Percentiles rank a stretch among this genome's conserved stretches.
These are phyloP conservation scores for Pseudoturritis turrita DNA, from an alignment of 345 rosid genomes.

Conservation along the genomic window DNA sequence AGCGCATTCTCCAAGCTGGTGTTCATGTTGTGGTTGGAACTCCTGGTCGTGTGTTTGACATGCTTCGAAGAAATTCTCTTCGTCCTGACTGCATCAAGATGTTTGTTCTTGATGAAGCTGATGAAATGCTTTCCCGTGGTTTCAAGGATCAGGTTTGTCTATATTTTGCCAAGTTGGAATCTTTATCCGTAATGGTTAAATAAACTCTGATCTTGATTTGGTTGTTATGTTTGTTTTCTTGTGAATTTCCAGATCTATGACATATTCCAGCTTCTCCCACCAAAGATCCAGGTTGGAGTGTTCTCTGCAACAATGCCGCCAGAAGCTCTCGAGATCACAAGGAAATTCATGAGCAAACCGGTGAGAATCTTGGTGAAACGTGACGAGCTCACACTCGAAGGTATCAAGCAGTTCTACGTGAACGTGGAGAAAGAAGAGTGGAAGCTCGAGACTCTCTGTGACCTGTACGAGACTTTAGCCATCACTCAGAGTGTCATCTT, in stretches of 20 bases:
- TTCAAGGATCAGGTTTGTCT: conserved; percentile 76
- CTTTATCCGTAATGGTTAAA: neutral
- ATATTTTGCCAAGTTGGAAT: neutral
- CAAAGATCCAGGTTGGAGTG: conserved; percentile 48
- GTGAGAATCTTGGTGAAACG: conserved; percentile 50
- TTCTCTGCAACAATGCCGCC: conserved; percentile 66
- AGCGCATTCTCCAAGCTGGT: conserved; percentile 65
- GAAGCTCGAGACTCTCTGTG: conserved; percentile 74
- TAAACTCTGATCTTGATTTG: neutral
- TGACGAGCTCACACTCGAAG: conserved; percentile 53
- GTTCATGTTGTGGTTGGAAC: conserved; percentile 88
- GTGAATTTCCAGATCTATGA: conserved; percentile 38
- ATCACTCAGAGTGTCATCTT: conserved; percentile 54
- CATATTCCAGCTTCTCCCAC: conserved; percentile 52
- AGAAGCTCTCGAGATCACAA: conserved; percentile 48
- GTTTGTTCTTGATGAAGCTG: conserved; percentile 81
- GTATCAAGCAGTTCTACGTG: conserved; percentile 50
- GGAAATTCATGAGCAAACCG: conserved; percentile 53
- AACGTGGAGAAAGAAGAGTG: conserved; percentile 58
- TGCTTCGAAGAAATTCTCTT: conserved; percentile 74
- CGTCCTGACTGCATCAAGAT: conserved; percentile 67
- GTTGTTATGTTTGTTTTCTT: neutral
- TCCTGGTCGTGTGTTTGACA: conserved; percentile 83
- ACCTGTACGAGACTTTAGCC: conserved; percentile 58
- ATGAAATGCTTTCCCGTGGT: conserved; percentile 85